Evolutionary conservation across 495 filamentous ascomycete genomes (phyloP).

Genomic region (Aspergillus bertholletiae): DNA sequence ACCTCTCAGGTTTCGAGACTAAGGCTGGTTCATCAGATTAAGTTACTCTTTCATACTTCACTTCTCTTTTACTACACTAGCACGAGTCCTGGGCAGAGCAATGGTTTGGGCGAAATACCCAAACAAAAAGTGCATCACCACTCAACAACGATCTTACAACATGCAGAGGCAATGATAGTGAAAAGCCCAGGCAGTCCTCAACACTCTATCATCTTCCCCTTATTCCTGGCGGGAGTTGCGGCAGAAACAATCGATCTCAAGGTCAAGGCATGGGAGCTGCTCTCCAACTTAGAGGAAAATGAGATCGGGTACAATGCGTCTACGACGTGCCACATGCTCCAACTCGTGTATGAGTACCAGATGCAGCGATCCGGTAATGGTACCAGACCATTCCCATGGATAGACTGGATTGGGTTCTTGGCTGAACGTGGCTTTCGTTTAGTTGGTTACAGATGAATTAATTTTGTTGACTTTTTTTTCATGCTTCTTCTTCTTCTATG

Average conservation of each 20-base stretch:
- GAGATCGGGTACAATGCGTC: slow-evolving; percentile 49
- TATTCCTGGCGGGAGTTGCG: slow-evolving; percentile 54
- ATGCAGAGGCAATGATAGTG: slow-evolving; percentile 31
- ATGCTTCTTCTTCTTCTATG: not conserved
- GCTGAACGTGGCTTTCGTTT: slow-evolving; percentile 35
- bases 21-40: slow-evolving; percentile 25
- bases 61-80: slow-evolving; percentile 49
- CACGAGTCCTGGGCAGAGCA: slow-evolving; percentile 46
- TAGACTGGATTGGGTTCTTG: slow-evolving; percentile 48
- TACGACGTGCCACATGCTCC: slow-evolving; percentile 45
- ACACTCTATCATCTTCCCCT: slow-evolving; percentile 51
- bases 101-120: slow-evolving; percentile 25
- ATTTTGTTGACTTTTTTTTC: not conserved
- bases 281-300: slow-evolving; percentile 46
- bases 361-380: slow-evolving; percentile 28
- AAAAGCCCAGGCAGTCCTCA: slow-evolving; percentile 31
- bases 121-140: slow-evolving; percentile 43
- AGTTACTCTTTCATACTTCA: slow-evolving; percentile 46
- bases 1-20: not conserved
- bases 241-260: slow-evolving; percentile 40
- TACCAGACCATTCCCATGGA: slow-evolving; percentile 32
- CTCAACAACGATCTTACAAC: slow-evolving; percentile 40
- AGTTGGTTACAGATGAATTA: slow-evolving; percentile 38
- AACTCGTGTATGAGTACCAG: slow-evolving; percentile 49
- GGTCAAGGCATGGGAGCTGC: slow-evolving; percentile 46